Conservation (phyloP, 2,329 filamentous ascomycete species). For the Penicillium palitans region DNA sequence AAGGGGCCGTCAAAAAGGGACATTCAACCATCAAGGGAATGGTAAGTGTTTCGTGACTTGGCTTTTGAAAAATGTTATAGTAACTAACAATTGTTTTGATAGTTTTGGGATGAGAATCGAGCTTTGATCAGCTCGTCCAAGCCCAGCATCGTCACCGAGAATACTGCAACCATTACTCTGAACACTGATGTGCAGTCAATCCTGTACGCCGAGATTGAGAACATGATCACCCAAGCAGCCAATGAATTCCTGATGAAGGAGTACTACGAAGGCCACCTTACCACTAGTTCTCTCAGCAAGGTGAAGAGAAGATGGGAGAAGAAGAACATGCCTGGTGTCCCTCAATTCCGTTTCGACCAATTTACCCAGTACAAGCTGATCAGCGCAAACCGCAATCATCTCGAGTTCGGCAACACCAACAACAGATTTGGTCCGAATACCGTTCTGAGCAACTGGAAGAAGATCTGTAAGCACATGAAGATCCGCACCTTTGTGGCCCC, state of each 20-base stretch:
- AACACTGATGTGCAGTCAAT: slow-evolving; percentile 44
- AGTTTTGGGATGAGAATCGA: background rate
- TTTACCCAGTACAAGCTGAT: slow-evolving; percentile 52
- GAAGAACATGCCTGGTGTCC: slow-evolving; percentile 50
- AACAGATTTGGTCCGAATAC: slow-evolving; percentile 11
- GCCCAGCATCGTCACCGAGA: slow-evolving; percentile 8
- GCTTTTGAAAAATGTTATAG: background rate
- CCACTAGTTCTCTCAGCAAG: slow-evolving; percentile 41
- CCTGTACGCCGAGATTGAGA: slow-evolving; percentile 48
- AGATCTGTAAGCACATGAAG: slow-evolving; percentile 37
- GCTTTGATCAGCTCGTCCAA: background rate
- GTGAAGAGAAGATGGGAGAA: slow-evolving; percentile 46
- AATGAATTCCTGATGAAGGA: slow-evolving; percentile 49
- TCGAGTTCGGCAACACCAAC: slow-evolving; percentile 44
- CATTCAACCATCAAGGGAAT: slow-evolving; percentile 1
- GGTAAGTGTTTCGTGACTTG: background rate
- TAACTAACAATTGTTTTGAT: background rate
- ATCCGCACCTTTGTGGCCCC: slow-evolving; percentile 2
- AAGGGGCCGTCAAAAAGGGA: background rate
- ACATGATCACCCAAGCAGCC: slow-evolving; percentile 47
- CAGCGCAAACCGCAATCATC: slow-evolving; percentile 45
- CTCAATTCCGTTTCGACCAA: slow-evolving; percentile 56
- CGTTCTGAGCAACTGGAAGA: slow-evolving; percentile 51
- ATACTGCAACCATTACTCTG: slow-evolving; percentile 42
- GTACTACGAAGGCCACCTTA: slow-evolving; percentile 41